Percentiles rank a stretch among this genome's conserved stretches.
Evolutionary conservation across 192 early-diverging fungal genomes (phyloP).

Genomic region (Backusella morwellensis): DNA sequence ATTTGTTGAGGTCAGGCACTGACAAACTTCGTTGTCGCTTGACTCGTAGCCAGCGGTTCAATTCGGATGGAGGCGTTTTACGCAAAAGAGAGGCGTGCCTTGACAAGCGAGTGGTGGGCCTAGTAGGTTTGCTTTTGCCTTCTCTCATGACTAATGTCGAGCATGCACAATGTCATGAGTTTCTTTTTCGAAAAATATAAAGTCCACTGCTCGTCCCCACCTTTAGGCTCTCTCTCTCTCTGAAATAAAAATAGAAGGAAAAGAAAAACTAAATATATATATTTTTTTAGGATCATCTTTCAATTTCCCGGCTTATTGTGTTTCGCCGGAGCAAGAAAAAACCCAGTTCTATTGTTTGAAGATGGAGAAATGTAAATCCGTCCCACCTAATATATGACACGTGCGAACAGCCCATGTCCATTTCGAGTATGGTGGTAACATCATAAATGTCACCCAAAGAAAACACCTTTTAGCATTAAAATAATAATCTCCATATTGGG

Average conservation of each 20-base stretch:
- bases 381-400: not conserved
- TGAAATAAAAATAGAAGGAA: too few species aligned
- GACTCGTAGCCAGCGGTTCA: not conserved
- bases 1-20: constrained; percentile 19
- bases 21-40: constrained; percentile 16
- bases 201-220: too few species aligned
- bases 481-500: too few species aligned
- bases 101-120: not conserved
- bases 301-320: constrained; percentile 1
- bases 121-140: not conserved
- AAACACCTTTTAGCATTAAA: not conserved
- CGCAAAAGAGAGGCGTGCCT: not conserved
- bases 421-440: not conserved
- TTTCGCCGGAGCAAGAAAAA: not conserved
- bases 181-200: not conserved
- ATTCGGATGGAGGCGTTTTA: not conserved
- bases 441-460: not conserved
- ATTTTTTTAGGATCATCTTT: not conserved
- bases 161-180: not conserved
- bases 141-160: not conserved
- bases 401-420: not conserved
- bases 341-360: not conserved
- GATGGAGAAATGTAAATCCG: not conserved
- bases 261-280: not conserved
- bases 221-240: too few species aligned